Conservation (phyloP, 305 asterid genomes). For the Vinca major region DNA sequence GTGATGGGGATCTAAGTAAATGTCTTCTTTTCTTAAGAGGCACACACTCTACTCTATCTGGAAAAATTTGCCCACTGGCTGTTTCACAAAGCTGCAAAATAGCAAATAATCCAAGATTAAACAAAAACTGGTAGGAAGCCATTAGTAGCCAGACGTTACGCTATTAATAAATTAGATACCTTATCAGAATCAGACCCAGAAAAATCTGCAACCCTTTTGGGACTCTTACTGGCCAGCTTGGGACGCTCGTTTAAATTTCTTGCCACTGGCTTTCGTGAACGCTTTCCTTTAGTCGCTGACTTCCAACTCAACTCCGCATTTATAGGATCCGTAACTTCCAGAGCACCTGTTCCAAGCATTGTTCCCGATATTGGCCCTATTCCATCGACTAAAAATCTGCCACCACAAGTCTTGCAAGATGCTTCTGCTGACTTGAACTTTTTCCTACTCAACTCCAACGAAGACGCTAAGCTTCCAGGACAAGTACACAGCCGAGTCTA, state of each 20-base stretch:
- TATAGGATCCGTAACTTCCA: constrained; percentile 42
- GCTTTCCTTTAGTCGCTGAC: constrained; percentile 59
- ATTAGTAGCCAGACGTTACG: background rate
- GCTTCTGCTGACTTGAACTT: constrained; percentile 21
- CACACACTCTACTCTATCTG: constrained; percentile 39
- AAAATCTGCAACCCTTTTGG: constrained; percentile 66
- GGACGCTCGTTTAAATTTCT: constrained; percentile 39
- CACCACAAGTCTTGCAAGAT: constrained; percentile 28
- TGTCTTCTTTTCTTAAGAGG: constrained; percentile 67
- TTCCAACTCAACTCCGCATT: constrained; percentile 61
- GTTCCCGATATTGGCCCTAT: constrained; percentile 34
- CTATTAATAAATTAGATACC: constrained; percentile 22
- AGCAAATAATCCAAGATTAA: constrained; percentile 5
- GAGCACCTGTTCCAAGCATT: constrained; percentile 47
- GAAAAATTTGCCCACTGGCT: constrained; percentile 27
- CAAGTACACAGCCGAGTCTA: constrained; percentile 36
- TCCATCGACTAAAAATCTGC: constrained; percentile 42
- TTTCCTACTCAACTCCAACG: constrained; percentile 19
- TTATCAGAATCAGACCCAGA: constrained; percentile 68
- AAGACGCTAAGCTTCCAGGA: constrained; percentile 20
- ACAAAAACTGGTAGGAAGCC: background rate
- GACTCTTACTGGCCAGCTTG: constrained; percentile 38
- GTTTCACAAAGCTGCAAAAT: constrained; percentile 41
- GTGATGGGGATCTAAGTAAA: constrained; percentile 35
- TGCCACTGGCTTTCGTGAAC: constrained; percentile 50